These are phyloP conservation scores for Kwoniella shandongensis DNA, from an alignment of 768 basidiomycete species.

Conservation along the genomic window DNA sequence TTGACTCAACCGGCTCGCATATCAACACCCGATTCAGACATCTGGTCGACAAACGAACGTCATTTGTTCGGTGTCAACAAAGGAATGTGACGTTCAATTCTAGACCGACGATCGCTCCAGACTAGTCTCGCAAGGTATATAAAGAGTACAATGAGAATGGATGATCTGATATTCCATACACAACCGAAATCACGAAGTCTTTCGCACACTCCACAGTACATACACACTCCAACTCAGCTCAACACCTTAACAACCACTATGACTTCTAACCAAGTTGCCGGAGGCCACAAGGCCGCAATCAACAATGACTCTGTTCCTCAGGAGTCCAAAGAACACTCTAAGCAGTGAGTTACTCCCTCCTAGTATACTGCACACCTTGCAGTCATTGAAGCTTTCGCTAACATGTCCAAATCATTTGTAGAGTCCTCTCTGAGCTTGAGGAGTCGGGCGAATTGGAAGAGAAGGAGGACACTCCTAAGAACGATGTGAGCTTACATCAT, in stretches of 20 bases:
- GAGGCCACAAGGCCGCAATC: conserved; percentile 40
- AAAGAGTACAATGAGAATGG: too few species aligned
- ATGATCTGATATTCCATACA: too few species aligned
- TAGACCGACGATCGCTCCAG: too few species aligned
- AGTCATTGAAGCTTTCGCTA: conserved; percentile 6
- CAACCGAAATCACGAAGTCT: too few species aligned
- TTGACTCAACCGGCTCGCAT: too few species aligned
- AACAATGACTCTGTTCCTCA: conserved; percentile 35
- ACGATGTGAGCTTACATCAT: conserved; percentile 37
- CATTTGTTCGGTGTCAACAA: too few species aligned
- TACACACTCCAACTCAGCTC: too few species aligned
- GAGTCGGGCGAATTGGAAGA: conserved; percentile 18
- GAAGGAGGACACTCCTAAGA: conserved; percentile 25
- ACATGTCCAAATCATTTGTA: not conserved
- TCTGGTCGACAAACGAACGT: too few species aligned
- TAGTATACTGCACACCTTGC: not conserved
- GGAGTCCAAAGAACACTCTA: conserved; percentile 39
- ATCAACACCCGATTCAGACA: too few species aligned
- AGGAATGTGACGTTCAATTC: too few species aligned
- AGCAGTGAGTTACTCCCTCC: conserved; percentile 19
- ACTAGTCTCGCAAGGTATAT: too few species aligned
- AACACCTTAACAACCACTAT: conserved; percentile 14
- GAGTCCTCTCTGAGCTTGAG: conserved; percentile 24
- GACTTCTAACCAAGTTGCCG: conserved; percentile 32
- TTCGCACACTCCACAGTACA: too few species aligned